These are phyloP conservation scores for Globisporangium cederbergense DNA, from an alignment of 352 stramenopile genomes.

Conservation along the genomic window DNA sequence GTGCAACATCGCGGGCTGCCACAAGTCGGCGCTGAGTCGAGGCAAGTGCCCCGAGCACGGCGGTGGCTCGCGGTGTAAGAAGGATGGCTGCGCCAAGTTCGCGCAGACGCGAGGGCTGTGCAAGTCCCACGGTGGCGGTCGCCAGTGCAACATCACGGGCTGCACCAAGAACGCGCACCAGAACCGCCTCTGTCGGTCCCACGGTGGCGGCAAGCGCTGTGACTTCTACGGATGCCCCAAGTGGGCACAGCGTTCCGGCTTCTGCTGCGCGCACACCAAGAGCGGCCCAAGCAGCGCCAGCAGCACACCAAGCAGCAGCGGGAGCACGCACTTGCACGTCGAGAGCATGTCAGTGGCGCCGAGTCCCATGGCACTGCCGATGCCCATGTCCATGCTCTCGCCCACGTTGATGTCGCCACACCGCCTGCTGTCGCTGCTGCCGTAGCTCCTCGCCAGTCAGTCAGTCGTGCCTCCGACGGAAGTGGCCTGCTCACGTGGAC, in stretches of 20 bases:
- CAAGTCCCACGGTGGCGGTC: conserved; percentile 80
- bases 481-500: conserved; percentile 2
- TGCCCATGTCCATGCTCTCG: conserved; percentile 53
- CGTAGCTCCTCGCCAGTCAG: conserved; percentile 17
- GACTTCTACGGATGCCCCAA: conserved; percentile 76
- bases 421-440: conserved; percentile 57
- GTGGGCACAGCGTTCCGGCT: conserved; percentile 82
- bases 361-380: conserved; percentile 18
- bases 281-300: conserved; percentile 25
- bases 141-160: conserved; percentile 66
- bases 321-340: neutral
- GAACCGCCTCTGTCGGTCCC: conserved; percentile 76
- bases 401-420: conserved; percentile 61
- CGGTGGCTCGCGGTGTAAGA: conserved; percentile 80
- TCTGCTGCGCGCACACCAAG: conserved; percentile 83
- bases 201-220: conserved; percentile 81
- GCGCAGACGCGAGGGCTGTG: conserved; percentile 78
- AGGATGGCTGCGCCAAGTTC: conserved; percentile 83
- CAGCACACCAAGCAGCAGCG: conserved; percentile 4
- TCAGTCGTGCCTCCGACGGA: conserved; percentile 3
- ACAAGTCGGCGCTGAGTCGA: conserved; percentile 74
- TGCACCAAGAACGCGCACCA: conserved; percentile 86
- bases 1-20: conserved; percentile 61
- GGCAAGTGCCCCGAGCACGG: conserved; percentile 85
- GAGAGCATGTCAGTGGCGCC: conserved; percentile 5